Base-by-base conservation (phyloP, 2,329 filamentous ascomycete species). In the Epichloe coenophiala region DNA sequence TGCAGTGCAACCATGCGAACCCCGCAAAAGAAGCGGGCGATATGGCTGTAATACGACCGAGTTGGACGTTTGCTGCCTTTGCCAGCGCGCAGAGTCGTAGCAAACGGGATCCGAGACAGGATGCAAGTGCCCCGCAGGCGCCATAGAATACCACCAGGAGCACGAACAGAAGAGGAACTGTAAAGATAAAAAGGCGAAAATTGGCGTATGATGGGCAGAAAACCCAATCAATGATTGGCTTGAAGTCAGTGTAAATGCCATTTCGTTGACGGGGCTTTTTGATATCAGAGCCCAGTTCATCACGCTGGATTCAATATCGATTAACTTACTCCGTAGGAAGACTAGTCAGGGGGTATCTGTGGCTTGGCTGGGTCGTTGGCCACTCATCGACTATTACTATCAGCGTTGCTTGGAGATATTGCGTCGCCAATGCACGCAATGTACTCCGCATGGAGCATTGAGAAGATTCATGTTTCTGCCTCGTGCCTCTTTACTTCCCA, bases 1-100 rank as follows among this genome's bases (percentile, higher is more conserved):
- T 57, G 50, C 40, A 42, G 52, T 57, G 56, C 50, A 45, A 56
- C 54, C 31, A 45, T 46, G 53, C 51, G 36, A 39, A 50, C 56
- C 50, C 56, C 53, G 50, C 51, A 56, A 54, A 50, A 35, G 37
- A 39, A 21, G 39, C 35, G n/a, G n/a, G n/a, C n/a, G n/a, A n/a
- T n/a, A n/a, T n/a, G n/a, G n/a, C n/a, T n/a, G n/a, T n/a, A n/a
- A n/a, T n/a, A n/a, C n/a, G 41, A 46, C 47, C 23, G 31, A 42
- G 15, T 40, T 47, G 31, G 36, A 39, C 36, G 13, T 12, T 35
- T 13, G n/a, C 45, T 13, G n/a, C 45, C 27, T 40, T 41, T 53
- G 45, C 27, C 48, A 48, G 41, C 48, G 42, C 48, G 42, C 48
- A 49, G 48, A 36, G 35, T 44, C 12, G 51, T 40, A 43, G 48